These are phyloP conservation scores for Phaeosphaeria sp. DNA, from an alignment of 2,329 filamentous ascomycete species.

Conservation along the genomic window DNA sequence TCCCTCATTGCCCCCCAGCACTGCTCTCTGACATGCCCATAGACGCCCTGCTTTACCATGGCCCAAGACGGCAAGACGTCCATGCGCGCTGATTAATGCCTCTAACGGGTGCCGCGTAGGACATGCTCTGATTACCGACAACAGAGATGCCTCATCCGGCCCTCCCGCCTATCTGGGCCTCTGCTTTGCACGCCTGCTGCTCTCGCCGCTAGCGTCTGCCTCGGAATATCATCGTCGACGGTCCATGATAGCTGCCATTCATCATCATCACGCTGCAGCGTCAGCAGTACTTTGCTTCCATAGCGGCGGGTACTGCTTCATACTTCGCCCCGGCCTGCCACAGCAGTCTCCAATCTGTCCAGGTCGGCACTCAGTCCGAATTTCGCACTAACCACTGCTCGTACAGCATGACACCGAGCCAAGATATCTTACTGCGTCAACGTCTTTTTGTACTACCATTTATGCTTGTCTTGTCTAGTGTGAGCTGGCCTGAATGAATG, in stretches of 20 bases:
- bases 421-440: constrained; percentile 14
- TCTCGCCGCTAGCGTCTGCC: constrained; percentile 4
- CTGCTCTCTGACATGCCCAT: background rate
- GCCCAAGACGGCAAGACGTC: constrained; percentile 22
- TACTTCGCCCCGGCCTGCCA: constrained; percentile 5
- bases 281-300: constrained; percentile 1
- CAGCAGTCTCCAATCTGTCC: background rate
- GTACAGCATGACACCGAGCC: background rate
- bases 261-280: background rate
- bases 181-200: background rate
- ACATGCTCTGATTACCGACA: constrained; percentile 13
- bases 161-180: constrained; percentile 13
- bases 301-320: background rate
- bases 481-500: background rate
- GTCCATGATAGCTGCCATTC: background rate
- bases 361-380: background rate
- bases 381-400: background rate
- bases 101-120: constrained; percentile 1
- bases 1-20: background rate
- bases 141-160: constrained; percentile 23
- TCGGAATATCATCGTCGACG: background rate
- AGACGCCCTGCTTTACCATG: constrained; percentile 9
- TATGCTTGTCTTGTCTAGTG: background rate
- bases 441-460: constrained; percentile 8
- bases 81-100: constrained; percentile 27